Conservation (phyloP, 306 rosid genomes). For the Vigna angularis region DNA sequence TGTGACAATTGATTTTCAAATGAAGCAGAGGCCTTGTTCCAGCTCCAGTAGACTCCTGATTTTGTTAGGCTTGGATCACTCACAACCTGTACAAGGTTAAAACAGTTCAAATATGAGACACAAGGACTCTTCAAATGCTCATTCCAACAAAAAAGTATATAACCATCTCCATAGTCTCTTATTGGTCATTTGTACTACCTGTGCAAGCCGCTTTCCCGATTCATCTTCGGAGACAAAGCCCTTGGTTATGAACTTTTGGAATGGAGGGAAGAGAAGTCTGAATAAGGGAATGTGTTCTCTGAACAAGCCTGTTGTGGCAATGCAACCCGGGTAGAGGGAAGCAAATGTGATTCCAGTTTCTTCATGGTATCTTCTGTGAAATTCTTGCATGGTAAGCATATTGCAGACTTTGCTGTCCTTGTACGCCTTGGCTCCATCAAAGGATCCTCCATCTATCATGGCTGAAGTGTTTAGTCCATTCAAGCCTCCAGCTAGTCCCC, state of each 20-base stretch:
- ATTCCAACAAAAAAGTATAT: neutral
- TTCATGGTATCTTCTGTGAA: constrained; percentile 80
- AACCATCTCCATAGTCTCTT: neutral
- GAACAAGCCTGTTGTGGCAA: constrained; percentile 91
- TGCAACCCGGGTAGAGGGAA: constrained; percentile 95
- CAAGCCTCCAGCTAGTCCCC: constrained; percentile 85
- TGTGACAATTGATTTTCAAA: constrained; percentile 80
- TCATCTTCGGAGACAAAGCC: constrained; percentile 90
- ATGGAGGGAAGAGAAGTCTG: constrained; percentile 85
- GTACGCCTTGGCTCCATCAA: constrained; percentile 94
- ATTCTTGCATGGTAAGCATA: constrained; percentile 94
- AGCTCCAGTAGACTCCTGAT: constrained; percentile 94
- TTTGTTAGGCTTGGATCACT: constrained; percentile 85
- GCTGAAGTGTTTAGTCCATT: constrained; percentile 77
- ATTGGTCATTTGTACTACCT: constrained; percentile 54
- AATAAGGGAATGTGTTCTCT: constrained; percentile 94
- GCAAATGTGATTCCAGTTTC: constrained; percentile 89
- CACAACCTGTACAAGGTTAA: constrained; percentile 63
- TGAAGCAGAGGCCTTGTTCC: constrained; percentile 85
- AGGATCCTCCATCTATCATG: constrained; percentile 87
- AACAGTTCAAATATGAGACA: constrained; percentile 15
- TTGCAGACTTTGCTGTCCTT: constrained; percentile 97
- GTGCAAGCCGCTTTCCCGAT: constrained; percentile 89
- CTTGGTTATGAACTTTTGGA: constrained; percentile 89
- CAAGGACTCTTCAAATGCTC: neutral